These are phyloP conservation scores for Hypomontagnella submonticulosa DNA, from an alignment of 495 filamentous ascomycete species.

Conservation along the genomic window DNA sequence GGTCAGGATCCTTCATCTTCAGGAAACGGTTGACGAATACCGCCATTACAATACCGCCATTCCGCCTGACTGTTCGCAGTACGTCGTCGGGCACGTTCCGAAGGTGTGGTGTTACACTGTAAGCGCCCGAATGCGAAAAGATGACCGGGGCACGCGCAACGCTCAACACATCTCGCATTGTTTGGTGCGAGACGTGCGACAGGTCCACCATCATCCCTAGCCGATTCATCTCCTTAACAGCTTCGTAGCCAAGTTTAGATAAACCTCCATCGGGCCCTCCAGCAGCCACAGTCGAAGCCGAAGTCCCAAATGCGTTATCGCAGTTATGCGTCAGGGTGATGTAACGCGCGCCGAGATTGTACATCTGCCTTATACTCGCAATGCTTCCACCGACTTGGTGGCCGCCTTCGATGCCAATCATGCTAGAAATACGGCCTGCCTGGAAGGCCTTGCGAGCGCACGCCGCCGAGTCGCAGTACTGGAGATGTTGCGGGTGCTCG, in stretches of 20 bases:
- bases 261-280: slow-evolving; percentile 35
- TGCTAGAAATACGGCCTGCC: slow-evolving; percentile 40
- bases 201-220: slow-evolving; percentile 62
- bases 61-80: slow-evolving; percentile 63
- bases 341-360: slow-evolving; percentile 52
- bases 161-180: slow-evolving; percentile 66
- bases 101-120: slow-evolving; percentile 63
- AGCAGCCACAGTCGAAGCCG: slow-evolving; percentile 54
- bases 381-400: slow-evolving; percentile 43
- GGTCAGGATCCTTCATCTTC: slow-evolving; percentile 61
- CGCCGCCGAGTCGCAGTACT: slow-evolving; percentile 37
- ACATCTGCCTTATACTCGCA: slow-evolving; percentile 50
- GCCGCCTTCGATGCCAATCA: slow-evolving; percentile 50
- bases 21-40: slow-evolving; percentile 72
- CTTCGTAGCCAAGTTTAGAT: slow-evolving; percentile 32
- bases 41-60: slow-evolving; percentile 69
- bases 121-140: slow-evolving; percentile 67
- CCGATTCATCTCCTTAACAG: slow-evolving; percentile 65
- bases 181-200: slow-evolving; percentile 64
- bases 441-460: slow-evolving; percentile 42
- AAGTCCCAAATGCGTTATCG: slow-evolving; percentile 62
- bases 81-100: slow-evolving; percentile 72
- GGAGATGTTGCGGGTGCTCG: slow-evolving; percentile 33
- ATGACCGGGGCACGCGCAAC: slow-evolving; percentile 64
- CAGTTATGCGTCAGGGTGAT: slow-evolving; percentile 53